A percentile compares a stretch with the other conserved stretches of the same genome.
These are phyloP conservation scores for Diplotaxis tenuifolia DNA, from an alignment of 345 rosid genomes.

Conservation along the genomic window DNA sequence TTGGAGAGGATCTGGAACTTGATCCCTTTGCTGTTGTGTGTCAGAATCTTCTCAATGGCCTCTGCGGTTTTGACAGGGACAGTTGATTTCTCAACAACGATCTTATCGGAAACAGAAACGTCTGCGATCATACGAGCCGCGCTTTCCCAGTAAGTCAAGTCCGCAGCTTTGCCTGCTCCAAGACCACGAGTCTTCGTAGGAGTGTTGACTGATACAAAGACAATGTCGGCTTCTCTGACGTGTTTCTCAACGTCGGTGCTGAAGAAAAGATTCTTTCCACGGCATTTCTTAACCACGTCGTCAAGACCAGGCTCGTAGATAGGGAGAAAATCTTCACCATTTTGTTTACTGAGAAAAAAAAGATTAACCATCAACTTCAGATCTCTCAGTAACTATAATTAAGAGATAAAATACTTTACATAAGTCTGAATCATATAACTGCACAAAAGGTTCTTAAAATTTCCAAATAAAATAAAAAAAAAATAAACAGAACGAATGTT, in stretches of 20 bases:
- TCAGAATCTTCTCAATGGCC: slow-evolving; percentile 86
- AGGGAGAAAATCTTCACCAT: slow-evolving; percentile 98
- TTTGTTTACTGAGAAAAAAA: neutral
- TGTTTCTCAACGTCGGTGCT: slow-evolving; percentile 90
- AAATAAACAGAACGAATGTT: neutral
- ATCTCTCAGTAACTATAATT: neutral
- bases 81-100: slow-evolving; percentile 92
- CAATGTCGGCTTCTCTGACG: slow-evolving; percentile 77
- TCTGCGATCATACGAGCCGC: slow-evolving; percentile 95
- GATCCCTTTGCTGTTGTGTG: slow-evolving; percentile 92
- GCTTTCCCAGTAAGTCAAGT: slow-evolving; percentile 95
- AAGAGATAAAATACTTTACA: neutral
- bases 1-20: slow-evolving; percentile 90
- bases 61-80: slow-evolving; percentile 95
- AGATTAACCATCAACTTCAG: neutral
- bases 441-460: neutral
- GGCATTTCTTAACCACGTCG: slow-evolving; percentile 71
- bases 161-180: slow-evolving; percentile 96
- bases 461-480: neutral
- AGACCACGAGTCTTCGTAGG: slow-evolving; percentile 89
- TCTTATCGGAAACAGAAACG: slow-evolving; percentile 81
- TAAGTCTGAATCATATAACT: neutral
- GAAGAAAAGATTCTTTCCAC: slow-evolving; percentile 89
- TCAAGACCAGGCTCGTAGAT: slow-evolving; percentile 94
- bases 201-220: slow-evolving; percentile 88